These are phyloP conservation scores for Pulicaria dysenterica DNA, from an alignment of 129 eudicot species.

Conservation along the genomic window DNA sequence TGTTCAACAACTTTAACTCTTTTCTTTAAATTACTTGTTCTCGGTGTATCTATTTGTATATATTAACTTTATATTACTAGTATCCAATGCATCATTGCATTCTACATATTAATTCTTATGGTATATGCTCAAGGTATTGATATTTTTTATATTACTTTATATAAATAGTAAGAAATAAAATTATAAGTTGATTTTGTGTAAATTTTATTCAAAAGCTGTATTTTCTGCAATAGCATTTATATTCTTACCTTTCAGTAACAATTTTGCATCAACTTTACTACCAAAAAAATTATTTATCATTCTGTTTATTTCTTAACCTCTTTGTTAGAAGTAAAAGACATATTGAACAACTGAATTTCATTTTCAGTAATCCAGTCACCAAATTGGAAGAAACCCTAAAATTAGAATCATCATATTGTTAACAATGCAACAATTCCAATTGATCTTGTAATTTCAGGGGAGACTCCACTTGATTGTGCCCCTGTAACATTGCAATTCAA, in stretches of 20 bases:
- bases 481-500: slow-evolving; percentile 87
- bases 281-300: too few relatives aligned
- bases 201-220: background rate
- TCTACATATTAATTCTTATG: background rate
- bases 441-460: slow-evolving; percentile 57
- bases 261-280: too few relatives aligned
- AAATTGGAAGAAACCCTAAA: background rate
- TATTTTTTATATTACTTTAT: background rate
- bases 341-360: background rate
- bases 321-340: background rate
- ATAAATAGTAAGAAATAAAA: background rate
- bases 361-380: background rate
- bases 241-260: background rate
- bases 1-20: too few relatives aligned
- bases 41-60: background rate
- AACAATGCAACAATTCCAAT: slow-evolving; percentile 5
- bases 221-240: background rate
- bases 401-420: too few relatives aligned
- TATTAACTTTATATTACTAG: background rate
- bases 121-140: background rate
- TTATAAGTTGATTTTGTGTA: background rate
- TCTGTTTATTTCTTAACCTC: background rate
- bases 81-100: background rate
- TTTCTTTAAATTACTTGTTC: background rate
- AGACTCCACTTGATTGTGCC: slow-evolving; percentile 96